phyloP scores from a whole-genome alignment of 345 rosid species.

The Geranium rotundifolium region DNA sequence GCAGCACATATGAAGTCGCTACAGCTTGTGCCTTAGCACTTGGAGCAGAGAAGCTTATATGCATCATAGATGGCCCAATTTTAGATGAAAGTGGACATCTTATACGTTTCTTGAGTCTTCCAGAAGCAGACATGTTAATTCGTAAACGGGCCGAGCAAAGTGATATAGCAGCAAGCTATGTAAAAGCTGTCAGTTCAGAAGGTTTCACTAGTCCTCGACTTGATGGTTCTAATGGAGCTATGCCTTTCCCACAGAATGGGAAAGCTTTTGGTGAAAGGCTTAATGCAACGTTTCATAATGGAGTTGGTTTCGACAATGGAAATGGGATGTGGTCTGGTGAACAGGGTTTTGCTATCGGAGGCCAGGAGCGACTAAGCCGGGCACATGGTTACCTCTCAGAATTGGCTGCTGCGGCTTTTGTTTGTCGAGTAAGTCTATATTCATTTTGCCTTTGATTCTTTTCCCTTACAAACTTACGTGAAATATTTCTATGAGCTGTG shows the following conservation, averaged over 20 bases:
- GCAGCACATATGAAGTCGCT: conserved; percentile 97
- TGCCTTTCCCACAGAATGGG: conserved; percentile 29
- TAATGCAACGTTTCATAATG: conserved; percentile 57
- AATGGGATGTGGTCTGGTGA: conserved; percentile 72
- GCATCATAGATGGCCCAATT: conserved; percentile 86
- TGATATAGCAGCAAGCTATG: conserved; percentile 83
- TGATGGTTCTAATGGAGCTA: conserved; percentile 34
- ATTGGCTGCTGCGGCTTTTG: conserved; percentile 92
- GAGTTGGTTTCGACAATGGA: conserved; percentile 82
- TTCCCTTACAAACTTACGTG: neutral
- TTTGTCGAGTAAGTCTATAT: conserved; percentile 60
- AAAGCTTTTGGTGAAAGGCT: conserved; percentile 23
- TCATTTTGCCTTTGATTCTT: neutral
- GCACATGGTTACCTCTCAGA: conserved; percentile 73
- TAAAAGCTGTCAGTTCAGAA: conserved; percentile 64
- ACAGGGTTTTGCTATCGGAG: conserved; percentile 97
- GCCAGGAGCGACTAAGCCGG: conserved; percentile 73
- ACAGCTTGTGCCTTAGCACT: conserved; percentile 96
- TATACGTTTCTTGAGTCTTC: conserved; percentile 74
- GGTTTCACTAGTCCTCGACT: conserved; percentile 24
- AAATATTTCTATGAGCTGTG: neutral
- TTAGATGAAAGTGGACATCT: conserved; percentile 72
- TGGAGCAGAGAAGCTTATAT: conserved; percentile 92
- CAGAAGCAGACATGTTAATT: conserved; percentile 80
- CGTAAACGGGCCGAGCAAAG: conserved; percentile 81